Conservation (phyloP, 2,329 filamentous ascomycete genomes). For the Aspergillus ochraceus region DNA sequence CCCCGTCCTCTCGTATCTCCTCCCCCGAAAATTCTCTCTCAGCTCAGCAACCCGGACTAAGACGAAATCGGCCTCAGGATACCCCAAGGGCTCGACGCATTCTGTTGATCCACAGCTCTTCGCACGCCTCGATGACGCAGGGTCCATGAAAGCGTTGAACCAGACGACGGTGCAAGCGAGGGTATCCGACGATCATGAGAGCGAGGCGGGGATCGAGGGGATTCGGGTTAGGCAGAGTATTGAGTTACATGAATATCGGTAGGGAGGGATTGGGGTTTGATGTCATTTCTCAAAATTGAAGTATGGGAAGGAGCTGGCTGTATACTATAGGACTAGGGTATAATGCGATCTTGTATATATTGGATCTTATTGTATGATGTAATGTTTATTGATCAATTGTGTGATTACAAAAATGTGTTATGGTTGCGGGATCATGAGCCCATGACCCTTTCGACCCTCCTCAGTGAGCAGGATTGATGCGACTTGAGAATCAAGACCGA, state of each 20-base stretch:
- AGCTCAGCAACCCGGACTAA: background rate
- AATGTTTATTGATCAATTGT: no score
- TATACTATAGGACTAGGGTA: no score
- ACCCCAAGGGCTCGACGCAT: background rate
- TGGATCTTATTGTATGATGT: no score
- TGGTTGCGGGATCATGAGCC: background rate
- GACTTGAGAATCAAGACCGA: background rate
- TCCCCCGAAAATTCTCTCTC: background rate
- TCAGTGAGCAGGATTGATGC: background rate
- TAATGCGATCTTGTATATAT: no score
- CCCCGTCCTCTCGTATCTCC: background rate
- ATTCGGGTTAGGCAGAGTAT: background rate
- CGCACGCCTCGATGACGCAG: background rate
- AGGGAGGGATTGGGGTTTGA: background rate
- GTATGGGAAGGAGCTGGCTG: no score
- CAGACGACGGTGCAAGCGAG: background rate
- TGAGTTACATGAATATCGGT: background rate
- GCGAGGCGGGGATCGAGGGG: background rate
- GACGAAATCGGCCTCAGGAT: background rate
- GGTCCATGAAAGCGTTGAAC: background rate
- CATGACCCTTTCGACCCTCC: background rate
- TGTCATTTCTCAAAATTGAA: no score
- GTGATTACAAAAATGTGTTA: background rate
- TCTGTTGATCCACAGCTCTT: background rate
- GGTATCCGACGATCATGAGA: background rate